phyloP scores from a whole-genome alignment of 2,329 filamentous ascomycete species.

The Neonectria punicea region DNA sequence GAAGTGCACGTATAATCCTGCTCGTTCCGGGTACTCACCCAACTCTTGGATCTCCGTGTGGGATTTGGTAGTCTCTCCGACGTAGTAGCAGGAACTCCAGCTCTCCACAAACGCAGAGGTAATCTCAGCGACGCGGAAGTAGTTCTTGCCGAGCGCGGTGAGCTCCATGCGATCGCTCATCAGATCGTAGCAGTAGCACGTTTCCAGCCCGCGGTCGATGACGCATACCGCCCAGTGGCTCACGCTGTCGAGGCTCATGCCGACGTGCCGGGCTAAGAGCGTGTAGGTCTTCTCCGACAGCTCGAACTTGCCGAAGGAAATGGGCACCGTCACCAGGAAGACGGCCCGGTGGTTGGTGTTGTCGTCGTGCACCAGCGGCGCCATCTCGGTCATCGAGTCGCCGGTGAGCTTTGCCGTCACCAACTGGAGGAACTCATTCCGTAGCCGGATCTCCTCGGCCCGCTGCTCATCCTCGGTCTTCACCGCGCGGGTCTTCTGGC shows the following conservation, averaged over 20 bases:
- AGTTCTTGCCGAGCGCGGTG: slow-evolving; percentile 37
- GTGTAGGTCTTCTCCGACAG: slow-evolving; percentile 38
- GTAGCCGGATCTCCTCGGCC: slow-evolving; percentile 31
- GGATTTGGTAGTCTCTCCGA: slow-evolving; percentile 41
- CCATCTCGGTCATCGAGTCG: slow-evolving; percentile 35
- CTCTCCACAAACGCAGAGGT: slow-evolving; percentile 36
- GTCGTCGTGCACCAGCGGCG: slow-evolving; percentile 28
- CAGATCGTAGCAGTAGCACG: slow-evolving; percentile 39
- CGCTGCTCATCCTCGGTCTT: slow-evolving; percentile 20
- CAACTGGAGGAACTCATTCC: slow-evolving; percentile 33
- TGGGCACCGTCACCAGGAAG: slow-evolving; percentile 38
- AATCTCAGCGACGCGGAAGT: slow-evolving; percentile 35
- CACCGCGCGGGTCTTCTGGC: slow-evolving; percentile 15
- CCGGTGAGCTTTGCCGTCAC: slow-evolving; percentile 35
- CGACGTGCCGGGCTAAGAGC: slow-evolving; percentile 34
- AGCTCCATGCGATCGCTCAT: slow-evolving; percentile 42
- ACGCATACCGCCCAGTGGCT: slow-evolving; percentile 43
- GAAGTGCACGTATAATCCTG: accelerated
- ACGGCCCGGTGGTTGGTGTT: slow-evolving; percentile 34
- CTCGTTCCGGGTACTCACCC: slow-evolving; percentile 14
- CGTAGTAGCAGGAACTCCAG: slow-evolving; percentile 42
- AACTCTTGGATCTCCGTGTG: slow-evolving; percentile 37
- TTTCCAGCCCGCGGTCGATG: slow-evolving; percentile 33
- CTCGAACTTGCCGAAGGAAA: slow-evolving; percentile 36
- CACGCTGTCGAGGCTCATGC: slow-evolving; percentile 41